Base-by-base conservation (phyloP, 1,284 basidiomycete genomes). In the Pseudozyma hubeiensis region DNA sequence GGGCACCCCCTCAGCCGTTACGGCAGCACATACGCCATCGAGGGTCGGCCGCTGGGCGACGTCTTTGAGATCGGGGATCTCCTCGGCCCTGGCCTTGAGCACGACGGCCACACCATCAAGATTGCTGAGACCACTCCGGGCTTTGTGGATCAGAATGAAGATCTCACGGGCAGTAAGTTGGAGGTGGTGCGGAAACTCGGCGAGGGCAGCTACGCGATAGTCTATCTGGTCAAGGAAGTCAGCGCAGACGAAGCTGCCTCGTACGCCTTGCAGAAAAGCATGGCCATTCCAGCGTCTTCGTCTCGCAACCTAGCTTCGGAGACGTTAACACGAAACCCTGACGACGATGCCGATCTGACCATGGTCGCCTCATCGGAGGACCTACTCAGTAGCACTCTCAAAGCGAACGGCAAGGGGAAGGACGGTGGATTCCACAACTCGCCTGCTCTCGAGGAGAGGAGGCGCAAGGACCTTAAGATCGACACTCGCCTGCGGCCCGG, bases 141-240 rank as follows among this genome's bases (percentile, higher is more conserved):
- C 5, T 81, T 83, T 48, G 71, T 64, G 5, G 80, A 72, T n/a
- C 80, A 81, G 61, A 70, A 80, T 31, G 58, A 58, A 5, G 75
- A 79, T 33, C 41, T 68, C 9, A 69, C 71, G 0, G 68, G 78
- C 24, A 78, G 66, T 41, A 66, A 78, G 48, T 63, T 84, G 19
- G 75, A 83, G 51, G 76, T 84, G 30, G 62, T 82, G 14, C 66
- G 76, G 35, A 80, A 81, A 50, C 70, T 84, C 2, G 82, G 82
- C 10, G 77, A 78, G 46, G 82, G 82, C 16, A 83, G 81, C 64
- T 83, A 84, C 49, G 82, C 82, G 4, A 75, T 79, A 11, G 82
- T 84, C 44, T 84, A 84, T 39, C 70, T 83, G 2, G 82, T 81
- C 39, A 66, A 71, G 33, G 81, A 84, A 44, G 78, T 84, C 33